Evolutionary conservation across 805 yeast species (phyloP), one percentile per base, ranked within the genome.

Genomic region (Wickerhamiella sorbophila): DNA sequence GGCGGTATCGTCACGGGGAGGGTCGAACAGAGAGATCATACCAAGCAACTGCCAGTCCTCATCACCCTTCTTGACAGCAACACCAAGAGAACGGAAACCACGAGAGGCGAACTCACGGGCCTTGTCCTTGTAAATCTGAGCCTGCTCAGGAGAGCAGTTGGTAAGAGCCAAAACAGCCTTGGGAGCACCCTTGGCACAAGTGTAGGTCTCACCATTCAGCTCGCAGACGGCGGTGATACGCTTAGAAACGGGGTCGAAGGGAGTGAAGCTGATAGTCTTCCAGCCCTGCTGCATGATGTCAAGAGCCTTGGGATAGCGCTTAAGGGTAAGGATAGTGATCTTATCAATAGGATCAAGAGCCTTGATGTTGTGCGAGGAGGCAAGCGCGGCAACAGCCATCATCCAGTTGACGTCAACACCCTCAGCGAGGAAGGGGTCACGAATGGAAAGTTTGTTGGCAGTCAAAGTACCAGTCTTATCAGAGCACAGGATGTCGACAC

Each of bases 61-160:
- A 69, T 85, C 94, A 69, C 94, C 94, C 79, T 93, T 80, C 91
- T 85, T 85, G 75, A 94, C 85, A 56, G 95, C 95, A 72, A 85
- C 94, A 83, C 95, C 95, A 64, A 85, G 75, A 60, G 95, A 85
- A 72, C 95, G 77, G 93, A 85, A 85, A 78, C 95, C 95, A 79
- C 95, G 82, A 58, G 91, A 75, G 62, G 95, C 95, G 65, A 85
- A 83, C 74, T 85, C 95, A 63, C 94, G 91, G 62, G 87, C 95
- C 70, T 86, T 84, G 77, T 83, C 84, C 73, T 83, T 91, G 72
- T 85, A 85, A 74, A 82, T 79, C 69, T 81, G 91, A 65, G 83
- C 86, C 67, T 82, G 72, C 68, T 85, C 95, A 70, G 85, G 94
- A 58, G 94, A 88, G 57, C 63, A 59, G 51, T 55, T 53, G 34